Evolutionary conservation across 2,329 filamentous ascomycete species (phyloP), one percentile per base, ranked within the genome.

Genomic region (Aspergillus proliferans): DNA sequence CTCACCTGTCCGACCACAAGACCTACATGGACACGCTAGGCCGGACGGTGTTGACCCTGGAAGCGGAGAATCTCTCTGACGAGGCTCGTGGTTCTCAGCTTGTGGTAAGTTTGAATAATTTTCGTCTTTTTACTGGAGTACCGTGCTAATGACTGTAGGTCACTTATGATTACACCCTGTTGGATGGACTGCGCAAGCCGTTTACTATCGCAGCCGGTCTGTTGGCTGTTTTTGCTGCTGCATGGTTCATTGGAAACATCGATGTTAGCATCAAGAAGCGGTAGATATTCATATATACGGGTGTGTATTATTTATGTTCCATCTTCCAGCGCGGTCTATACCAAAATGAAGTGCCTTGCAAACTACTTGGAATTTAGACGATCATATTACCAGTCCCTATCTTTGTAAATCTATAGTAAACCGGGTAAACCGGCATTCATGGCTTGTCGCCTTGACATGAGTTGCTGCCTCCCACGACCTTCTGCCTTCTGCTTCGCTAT

Each of bases 11-110:
- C 55, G 71, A 85, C n/a, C 82, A 93, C 73, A 85, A 84, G 70
- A 96, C 91, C 0, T 98, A 90, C 72, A 86, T 98, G 73, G 93
- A 98, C 70, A 97, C 93, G 0, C 62, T 92, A 28, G 93, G 93
- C 52, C 87, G 93, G 55, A 94, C 92, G 0, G 81, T 85, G 0
- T 77, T 98, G 52, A 85, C 80, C 45, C 78, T 98, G 62, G 87
- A 85, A 53, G 88, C 89, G 6, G 79, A 84, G 59, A 97, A 96
- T 68, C 75, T 97, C 46, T 88, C 94, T 1, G 93, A 98, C 60
- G 93, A 97, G 58, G 82, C 91, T 63, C 81, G 91, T 47, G 89
- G 91, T 62, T 84, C 87, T 28, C 84, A 93, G 56, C 70, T 97
- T 19, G 76, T 95, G 59, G 86, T 78, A 67, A 58, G 70, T 64